phyloP scores from a whole-genome alignment of 148 eudicot species.

The Dysphania ambrosioides region DNA sequence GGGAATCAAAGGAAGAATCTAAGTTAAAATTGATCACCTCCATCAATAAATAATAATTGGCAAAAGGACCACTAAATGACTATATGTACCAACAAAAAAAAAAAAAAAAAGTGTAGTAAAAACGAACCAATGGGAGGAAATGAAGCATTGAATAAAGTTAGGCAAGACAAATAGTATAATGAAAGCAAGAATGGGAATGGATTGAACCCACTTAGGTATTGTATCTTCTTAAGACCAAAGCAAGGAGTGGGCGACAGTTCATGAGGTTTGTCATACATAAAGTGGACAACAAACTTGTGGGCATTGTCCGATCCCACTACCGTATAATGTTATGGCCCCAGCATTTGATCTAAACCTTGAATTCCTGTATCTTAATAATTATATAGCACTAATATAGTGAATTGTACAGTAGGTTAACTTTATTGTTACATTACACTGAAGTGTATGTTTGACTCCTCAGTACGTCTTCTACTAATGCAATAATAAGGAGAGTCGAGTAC shows the following conservation, averaged over 20 bases:
- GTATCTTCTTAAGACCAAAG: slow-evolving; percentile 23
- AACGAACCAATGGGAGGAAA: not conserved
- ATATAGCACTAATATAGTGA: not conserved
- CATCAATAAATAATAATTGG: not conserved
- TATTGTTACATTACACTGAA: too few species aligned
- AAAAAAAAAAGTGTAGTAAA: too few species aligned
- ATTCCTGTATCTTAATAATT: slow-evolving; percentile 16
- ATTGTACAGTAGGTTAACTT: not conserved
- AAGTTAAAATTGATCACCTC: not conserved
- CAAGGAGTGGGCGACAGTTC: slow-evolving; percentile 36
- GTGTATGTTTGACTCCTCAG: too few species aligned
- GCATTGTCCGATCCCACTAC: slow-evolving; percentile 19
- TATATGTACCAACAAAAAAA: not conserved
- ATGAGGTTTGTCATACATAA: slow-evolving; percentile 33
- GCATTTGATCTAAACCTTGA: slow-evolving; percentile 13
- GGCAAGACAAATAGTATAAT: slow-evolving; percentile 13
- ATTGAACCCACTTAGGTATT: slow-evolving; percentile 8
- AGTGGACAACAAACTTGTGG: slow-evolving; percentile 27
- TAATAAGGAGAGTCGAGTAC: too few species aligned
- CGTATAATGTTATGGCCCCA: slow-evolving; percentile 12
- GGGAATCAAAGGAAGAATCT: not conserved
- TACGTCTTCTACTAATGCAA: too few species aligned
- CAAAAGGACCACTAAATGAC: not conserved
- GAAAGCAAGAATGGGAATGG: slow-evolving; percentile 15
- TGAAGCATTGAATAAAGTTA: slow-evolving; percentile 6